Base-by-base conservation (phyloP, 176 grass and related monocot species). In the Carex myosuroides region DNA sequence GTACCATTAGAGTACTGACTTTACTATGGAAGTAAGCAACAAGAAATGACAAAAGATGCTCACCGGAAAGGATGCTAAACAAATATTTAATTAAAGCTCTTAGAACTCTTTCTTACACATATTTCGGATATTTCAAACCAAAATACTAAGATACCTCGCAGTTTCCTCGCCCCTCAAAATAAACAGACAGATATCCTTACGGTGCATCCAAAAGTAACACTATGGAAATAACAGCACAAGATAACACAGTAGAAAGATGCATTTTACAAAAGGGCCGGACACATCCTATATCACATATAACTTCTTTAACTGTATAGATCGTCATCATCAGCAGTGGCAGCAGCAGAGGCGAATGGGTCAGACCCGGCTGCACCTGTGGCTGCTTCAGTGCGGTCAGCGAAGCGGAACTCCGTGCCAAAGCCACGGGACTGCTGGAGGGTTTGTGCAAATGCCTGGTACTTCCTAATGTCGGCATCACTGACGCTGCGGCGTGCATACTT, bases 381-480 rank as follows among this genome's bases (percentile, higher is more conserved):
- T 0, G 82, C 42, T 3, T 89, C 87, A 7, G 88, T 77, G 17
- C 81, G 88, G 16, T 92, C 88, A 1, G 89, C 8, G 79, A 95
- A 95, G 44, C 93, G 93, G 88, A 95, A 95, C 85, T 95, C 93
- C 0, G 87, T 95, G 70, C 93, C 93, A 0, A 95, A 86, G 18
- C 93, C 93, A 3, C 93, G 87, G 1, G 93, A 95, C 66, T 95
- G 93, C 88, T 95, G 93, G 78, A 95, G 57, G 5, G 93, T 94
- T 80, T 94, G 94, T 6, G 94, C 94, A 4, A 97, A 97, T 44
- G 90, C 90, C 81, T 94, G 92, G 65, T 97, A 97, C 79, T 97
- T 97, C 17, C 92, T 73, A 33, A 97, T 97, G 81, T 97, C 94
- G 0, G 91, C 90, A 7, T 97, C 94, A 3, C 91, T 94, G 8